A percentile compares a stretch with the other conserved stretches of the same genome.
Conservation (phyloP, 768 basidiomycete genomes). For the Lactifluus volemus region DNA sequence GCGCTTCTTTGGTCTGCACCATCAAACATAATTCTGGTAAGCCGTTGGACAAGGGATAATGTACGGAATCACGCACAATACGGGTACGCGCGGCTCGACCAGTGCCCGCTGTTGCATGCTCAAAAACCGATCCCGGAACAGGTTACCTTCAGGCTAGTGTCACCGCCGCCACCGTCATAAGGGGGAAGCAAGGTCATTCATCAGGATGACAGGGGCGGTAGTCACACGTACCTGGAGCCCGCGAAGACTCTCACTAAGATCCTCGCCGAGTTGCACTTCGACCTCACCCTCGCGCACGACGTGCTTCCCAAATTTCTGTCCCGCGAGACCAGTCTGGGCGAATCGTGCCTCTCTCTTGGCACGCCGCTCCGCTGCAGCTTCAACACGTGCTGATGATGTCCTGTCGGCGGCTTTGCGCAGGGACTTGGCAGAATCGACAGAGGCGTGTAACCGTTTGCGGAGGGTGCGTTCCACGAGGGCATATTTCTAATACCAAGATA, state of each 20-base stretch:
- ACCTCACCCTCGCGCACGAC: slow-evolving; percentile 57
- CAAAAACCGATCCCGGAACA: slow-evolving; percentile 82
- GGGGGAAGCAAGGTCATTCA: neutral
- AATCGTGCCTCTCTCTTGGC: slow-evolving; percentile 40
- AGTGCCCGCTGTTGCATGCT: slow-evolving; percentile 84
- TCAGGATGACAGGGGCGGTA: too few relatives aligned
- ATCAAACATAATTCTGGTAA: slow-evolving; percentile 4
- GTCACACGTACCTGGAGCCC: slow-evolving; percentile 62
- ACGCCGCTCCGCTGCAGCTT: slow-evolving; percentile 32
- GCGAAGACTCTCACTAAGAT: slow-evolving; percentile 76
- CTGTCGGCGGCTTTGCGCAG: slow-evolving; percentile 39
- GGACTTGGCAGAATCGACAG: slow-evolving; percentile 46
- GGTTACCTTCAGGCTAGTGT: slow-evolving; percentile 80
- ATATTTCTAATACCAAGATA: slow-evolving; percentile 45
- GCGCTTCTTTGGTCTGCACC: slow-evolving; percentile 41
- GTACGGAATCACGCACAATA: slow-evolving; percentile 43
- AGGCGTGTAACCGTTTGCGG: slow-evolving; percentile 51
- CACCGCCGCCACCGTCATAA: neutral
- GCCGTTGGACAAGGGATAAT: neutral
- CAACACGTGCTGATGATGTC: slow-evolving; percentile 31
- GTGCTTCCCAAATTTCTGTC: slow-evolving; percentile 74
- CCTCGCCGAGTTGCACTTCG: slow-evolving; percentile 86
- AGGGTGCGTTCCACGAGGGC: slow-evolving; percentile 49
- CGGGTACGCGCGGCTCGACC: slow-evolving; percentile 76
- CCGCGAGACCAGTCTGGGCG: slow-evolving; percentile 53